A percentile compares a stretch with the other conserved stretches of the same genome.
Conservation (phyloP, 1,139 yeast genomes). For the Suhomyces taliae region DNA sequence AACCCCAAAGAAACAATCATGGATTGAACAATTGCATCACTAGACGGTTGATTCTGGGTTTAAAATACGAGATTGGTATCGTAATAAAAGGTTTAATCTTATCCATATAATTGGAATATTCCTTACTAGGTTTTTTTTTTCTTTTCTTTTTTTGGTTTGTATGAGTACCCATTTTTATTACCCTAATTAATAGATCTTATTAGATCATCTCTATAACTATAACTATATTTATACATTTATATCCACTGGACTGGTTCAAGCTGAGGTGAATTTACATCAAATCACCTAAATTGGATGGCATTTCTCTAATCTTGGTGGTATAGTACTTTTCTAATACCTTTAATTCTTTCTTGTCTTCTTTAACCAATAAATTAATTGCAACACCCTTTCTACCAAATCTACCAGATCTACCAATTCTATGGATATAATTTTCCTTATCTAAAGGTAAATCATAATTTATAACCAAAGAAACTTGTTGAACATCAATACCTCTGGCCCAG, state of each 20-base stretch:
- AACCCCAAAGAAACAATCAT: no score
- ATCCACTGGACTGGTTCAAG: background rate
- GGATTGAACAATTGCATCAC: no score
- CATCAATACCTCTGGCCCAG: conserved; percentile 98
- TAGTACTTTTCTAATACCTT: conserved; percentile 77
- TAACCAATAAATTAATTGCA: conserved; percentile 84
- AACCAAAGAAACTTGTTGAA: conserved; percentile 94
- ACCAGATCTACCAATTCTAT: conserved; percentile 93
- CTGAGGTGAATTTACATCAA: conserved; percentile 23
- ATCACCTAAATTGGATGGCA: conserved; percentile 78
- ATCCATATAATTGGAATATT: no score
- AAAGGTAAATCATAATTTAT: conserved; percentile 88
- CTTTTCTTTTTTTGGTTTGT: no score
- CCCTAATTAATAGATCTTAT: no score
- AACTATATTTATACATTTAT: background rate
- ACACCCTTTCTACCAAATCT: conserved; percentile 96
- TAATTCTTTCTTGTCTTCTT: conserved; percentile 59
- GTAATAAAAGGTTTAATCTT: no score
- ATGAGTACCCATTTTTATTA: no score
- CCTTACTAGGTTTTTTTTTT: no score
- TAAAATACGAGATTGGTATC: no score
- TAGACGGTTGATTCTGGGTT: no score
- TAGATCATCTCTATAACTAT: background rate
- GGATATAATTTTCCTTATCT: conserved; percentile 86
- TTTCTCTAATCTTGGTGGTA: conserved; percentile 74